Conservation (phyloP, 495 filamentous ascomycete species). For the Hyaloscypha finlandica region DNA sequence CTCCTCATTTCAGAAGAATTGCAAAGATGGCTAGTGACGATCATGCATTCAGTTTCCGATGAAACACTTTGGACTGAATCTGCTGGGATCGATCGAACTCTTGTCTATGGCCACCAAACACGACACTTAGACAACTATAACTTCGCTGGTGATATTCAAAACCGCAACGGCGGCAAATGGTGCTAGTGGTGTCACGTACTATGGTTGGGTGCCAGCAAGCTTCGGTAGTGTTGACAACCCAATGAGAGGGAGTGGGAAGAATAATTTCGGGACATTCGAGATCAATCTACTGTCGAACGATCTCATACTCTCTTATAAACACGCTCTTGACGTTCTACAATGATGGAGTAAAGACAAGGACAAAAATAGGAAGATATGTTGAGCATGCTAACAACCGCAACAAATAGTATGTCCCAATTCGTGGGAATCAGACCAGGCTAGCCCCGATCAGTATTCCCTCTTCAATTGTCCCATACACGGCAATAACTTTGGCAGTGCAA, state of each 20-base stretch:
- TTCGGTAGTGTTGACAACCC: constrained; percentile 6
- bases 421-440: constrained; percentile 10
- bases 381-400: background rate
- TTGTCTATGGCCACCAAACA: constrained; percentile 19
- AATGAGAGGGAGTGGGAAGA: constrained; percentile 15
- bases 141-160: constrained; percentile 15
- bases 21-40: constrained; percentile 12
- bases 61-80: constrained; percentile 13
- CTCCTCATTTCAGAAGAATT: constrained; percentile 16
- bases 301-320: constrained; percentile 8
- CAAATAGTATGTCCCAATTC: constrained; percentile 10
- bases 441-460: constrained; percentile 5
- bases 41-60: constrained; percentile 13
- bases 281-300: constrained; percentile 9
- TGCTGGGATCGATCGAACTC: constrained; percentile 13
- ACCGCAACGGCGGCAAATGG: constrained; percentile 20
- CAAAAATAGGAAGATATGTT: no score
- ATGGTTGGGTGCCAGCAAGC: constrained; percentile 9
- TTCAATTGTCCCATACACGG: constrained; percentile 4
- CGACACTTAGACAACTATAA: constrained; percentile 9
- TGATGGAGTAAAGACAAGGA: constrained; percentile 13
- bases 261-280: constrained; percentile 18
- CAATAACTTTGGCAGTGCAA: constrained; percentile 4
- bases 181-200: constrained; percentile 15
- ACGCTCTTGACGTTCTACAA: constrained; percentile 3